phyloP scores from a whole-genome alignment of 257 asterid genomes.

The Jaltomata sinuosa region DNA sequence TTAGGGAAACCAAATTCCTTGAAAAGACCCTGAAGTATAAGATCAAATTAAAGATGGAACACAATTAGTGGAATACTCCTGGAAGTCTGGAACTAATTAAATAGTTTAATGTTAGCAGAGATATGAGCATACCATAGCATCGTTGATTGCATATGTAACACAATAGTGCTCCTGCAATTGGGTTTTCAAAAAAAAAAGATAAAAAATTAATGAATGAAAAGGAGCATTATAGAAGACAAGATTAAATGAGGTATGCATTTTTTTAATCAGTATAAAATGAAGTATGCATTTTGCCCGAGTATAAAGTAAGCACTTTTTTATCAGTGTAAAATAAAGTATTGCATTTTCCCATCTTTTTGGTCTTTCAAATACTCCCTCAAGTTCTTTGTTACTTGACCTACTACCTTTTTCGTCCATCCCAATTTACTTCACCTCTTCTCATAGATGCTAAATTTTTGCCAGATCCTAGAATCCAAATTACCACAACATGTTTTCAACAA shows the following conservation, averaged over 20 bases:
- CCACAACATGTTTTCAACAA: not conserved
- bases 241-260: not conserved
- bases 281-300: not conserved
- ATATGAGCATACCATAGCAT: conserved; percentile 54
- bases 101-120: not conserved
- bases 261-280: not conserved
- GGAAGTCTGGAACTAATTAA: not conserved
- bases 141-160: conserved; percentile 74
- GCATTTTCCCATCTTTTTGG: not conserved
- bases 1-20: conserved; percentile 63
- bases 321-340: not conserved
- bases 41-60: not conserved
- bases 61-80: not conserved
- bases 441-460: not conserved
- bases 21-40: conserved; percentile 54
- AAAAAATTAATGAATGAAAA: not conserved
- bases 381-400: not conserved
- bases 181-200: not conserved
- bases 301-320: not conserved
- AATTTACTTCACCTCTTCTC: not conserved
- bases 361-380: not conserved
- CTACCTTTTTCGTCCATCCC: not conserved
- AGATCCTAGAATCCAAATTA: not conserved
- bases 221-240: not conserved
- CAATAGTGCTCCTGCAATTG: conserved; percentile 91